Conservation (phyloP, 352 stramenopile species). For the Globisporangium radiosum region DNA sequence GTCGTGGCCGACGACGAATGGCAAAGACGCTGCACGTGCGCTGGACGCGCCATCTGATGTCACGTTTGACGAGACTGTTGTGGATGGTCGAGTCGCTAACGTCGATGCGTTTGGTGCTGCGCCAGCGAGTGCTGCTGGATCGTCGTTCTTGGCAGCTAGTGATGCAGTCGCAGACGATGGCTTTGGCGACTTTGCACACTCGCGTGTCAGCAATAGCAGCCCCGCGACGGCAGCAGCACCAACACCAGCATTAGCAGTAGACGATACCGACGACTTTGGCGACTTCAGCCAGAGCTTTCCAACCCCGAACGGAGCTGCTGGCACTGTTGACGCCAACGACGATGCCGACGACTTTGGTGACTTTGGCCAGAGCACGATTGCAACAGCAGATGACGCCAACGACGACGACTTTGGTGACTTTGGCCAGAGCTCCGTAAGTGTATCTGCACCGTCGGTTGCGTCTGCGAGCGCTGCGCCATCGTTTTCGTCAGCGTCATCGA, state of each 20-base stretch:
- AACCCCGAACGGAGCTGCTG: not conserved
- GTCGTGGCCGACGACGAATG: too few species aligned
- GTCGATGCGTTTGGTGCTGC: slow-evolving; percentile 1
- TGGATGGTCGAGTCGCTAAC: not conserved
- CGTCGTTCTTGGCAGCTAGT: too few species aligned
- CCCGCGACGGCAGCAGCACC: too few species aligned
- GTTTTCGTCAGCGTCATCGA: slow-evolving; percentile 2
- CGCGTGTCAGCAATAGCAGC: too few species aligned
- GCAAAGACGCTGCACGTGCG: not conserved
- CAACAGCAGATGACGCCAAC: slow-evolving; percentile 2
- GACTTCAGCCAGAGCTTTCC: slow-evolving; percentile 16
- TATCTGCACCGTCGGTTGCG: not conserved
- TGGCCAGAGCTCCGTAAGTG: not conserved
- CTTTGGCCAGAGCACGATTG: slow-evolving; percentile 18
- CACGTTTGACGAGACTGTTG: too few species aligned
- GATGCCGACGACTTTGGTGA: slow-evolving; percentile 14
- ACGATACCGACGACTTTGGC: slow-evolving; percentile 26
- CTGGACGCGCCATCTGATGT: too few species aligned
- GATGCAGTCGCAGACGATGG: slow-evolving; percentile 9
- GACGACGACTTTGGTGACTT: slow-evolving; percentile 30
- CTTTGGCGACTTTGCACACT: slow-evolving; percentile 4
- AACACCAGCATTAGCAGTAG: slow-evolving; percentile 3
- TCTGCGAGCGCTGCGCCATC: not conserved
- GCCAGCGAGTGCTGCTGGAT: not conserved
- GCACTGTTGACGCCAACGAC: not conserved